These are phyloP conservation scores for Bipolaris cookei DNA, from an alignment of 2,329 filamentous ascomycete species.

Conservation along the genomic window DNA sequence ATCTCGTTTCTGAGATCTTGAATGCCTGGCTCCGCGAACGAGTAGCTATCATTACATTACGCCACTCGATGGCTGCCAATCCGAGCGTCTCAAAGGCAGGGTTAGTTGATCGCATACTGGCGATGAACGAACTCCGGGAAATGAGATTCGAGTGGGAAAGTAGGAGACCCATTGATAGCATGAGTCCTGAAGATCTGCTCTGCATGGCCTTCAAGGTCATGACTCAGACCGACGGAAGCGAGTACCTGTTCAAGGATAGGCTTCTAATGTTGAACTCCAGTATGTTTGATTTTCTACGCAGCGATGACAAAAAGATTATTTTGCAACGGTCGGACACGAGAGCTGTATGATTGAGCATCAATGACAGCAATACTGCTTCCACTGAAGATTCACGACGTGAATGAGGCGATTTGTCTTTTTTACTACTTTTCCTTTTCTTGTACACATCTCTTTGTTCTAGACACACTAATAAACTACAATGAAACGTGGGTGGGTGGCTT, in stretches of 20 bases:
- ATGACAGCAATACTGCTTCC: background rate
- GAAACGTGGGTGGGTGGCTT: no score
- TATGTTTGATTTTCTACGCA: constrained; percentile 40
- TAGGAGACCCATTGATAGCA: constrained; percentile 40
- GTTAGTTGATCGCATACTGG: constrained; percentile 41
- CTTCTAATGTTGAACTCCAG: constrained; percentile 34
- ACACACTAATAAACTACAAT: background rate
- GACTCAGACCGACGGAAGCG: constrained; percentile 44
- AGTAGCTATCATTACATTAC: constrained; percentile 35
- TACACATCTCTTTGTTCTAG: background rate
- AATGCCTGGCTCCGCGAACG: constrained; percentile 41
- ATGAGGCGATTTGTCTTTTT: background rate
- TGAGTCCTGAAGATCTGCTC: constrained; percentile 43
- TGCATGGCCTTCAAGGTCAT: constrained; percentile 39
- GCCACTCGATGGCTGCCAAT: constrained; percentile 28
- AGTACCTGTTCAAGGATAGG: constrained; percentile 45
- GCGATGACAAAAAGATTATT: constrained; percentile 42
- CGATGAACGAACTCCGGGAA: constrained; percentile 45
- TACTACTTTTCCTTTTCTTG: background rate
- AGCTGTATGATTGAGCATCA: constrained; percentile 1
- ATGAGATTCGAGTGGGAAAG: constrained; percentile 47
- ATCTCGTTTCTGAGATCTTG: constrained; percentile 37
- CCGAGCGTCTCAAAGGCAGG: constrained; percentile 35
- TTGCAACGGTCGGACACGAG: constrained; percentile 31
- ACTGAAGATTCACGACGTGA: background rate